Evolutionary conservation across 441 rosid genomes (phyloP).

Genomic region (Populus tomentosa): DNA sequence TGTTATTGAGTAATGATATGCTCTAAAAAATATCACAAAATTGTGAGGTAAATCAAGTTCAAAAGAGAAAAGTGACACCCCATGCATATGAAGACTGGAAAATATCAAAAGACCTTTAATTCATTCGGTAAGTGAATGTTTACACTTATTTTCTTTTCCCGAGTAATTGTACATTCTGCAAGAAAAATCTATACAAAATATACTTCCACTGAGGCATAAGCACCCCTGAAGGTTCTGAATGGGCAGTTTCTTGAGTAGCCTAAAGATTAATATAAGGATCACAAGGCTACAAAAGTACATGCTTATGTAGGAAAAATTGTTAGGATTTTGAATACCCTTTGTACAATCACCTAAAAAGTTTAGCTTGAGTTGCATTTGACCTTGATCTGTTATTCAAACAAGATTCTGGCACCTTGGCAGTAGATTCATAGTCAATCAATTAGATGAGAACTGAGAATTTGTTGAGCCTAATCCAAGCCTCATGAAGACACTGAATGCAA

Average conservation of each 20-base stretch:
- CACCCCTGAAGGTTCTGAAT: neutral
- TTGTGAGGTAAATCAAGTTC: neutral
- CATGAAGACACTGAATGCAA: neutral
- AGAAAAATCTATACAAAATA: neutral
- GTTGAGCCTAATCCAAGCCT: neutral
- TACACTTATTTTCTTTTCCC: neutral
- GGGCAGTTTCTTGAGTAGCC: neutral
- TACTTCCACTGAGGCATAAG: neutral
- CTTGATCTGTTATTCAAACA: neutral
- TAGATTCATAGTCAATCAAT: neutral
- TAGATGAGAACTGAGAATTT: neutral
- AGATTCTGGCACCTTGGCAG: neutral
- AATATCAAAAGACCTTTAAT: neutral
- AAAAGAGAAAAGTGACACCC: neutral
- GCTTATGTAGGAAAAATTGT: neutral
- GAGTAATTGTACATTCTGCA: neutral
- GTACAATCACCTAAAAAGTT: neutral
- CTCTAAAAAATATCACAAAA: neutral
- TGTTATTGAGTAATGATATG: neutral
- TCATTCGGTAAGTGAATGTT: too few relatives aligned
- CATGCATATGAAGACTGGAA: neutral
- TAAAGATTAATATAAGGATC: neutral
- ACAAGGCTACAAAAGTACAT: neutral
- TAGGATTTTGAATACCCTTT: neutral
- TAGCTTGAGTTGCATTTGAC: neutral